phyloP scores from a whole-genome alignment of 2,329 filamentous ascomycete species.

The Fusarium beomiforme region DNA sequence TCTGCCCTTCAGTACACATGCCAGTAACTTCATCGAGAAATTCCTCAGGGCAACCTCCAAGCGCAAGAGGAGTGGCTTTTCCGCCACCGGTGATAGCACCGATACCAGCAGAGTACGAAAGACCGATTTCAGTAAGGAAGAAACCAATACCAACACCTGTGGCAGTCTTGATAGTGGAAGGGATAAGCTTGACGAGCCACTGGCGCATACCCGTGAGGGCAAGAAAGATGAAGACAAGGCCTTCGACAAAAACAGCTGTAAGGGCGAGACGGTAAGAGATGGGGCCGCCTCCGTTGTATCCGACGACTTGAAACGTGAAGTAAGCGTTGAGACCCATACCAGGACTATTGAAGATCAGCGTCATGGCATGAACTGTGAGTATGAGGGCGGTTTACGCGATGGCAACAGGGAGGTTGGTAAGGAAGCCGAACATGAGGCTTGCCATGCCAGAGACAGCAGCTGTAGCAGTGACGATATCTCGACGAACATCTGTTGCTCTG shows the following conservation, averaged over 20 bases:
- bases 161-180: conserved; percentile 71
- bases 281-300: conserved; percentile 64
- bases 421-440: conserved; percentile 79
- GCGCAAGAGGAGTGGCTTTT: conserved; percentile 73
- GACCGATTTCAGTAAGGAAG: conserved; percentile 71
- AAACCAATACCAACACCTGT: conserved; percentile 73
- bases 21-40: conserved; percentile 58
- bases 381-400: conserved; percentile 45
- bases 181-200: conserved; percentile 75
- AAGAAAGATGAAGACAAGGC: conserved; percentile 71
- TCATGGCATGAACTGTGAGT: not conserved
- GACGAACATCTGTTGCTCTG: conserved; percentile 63
- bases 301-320: conserved; percentile 74
- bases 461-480: conserved; percentile 84
- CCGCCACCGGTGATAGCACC: conserved; percentile 79
- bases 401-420: conserved; percentile 77
- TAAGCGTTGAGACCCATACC: conserved; percentile 76
- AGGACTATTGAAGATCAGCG: conserved; percentile 55
- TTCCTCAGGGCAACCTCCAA: conserved; percentile 76
- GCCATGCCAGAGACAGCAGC: conserved; percentile 81
- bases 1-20: conserved; percentile 69
- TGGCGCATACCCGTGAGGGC: conserved; percentile 76
- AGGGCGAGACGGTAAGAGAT: conserved; percentile 69
- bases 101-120: conserved; percentile 84
- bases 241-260: conserved; percentile 72